Evolutionary conservation across 805 yeast genomes (phyloP), one percentile per base, ranked within the genome.

Genomic region (Lipomyces yamanashiensis): DNA sequence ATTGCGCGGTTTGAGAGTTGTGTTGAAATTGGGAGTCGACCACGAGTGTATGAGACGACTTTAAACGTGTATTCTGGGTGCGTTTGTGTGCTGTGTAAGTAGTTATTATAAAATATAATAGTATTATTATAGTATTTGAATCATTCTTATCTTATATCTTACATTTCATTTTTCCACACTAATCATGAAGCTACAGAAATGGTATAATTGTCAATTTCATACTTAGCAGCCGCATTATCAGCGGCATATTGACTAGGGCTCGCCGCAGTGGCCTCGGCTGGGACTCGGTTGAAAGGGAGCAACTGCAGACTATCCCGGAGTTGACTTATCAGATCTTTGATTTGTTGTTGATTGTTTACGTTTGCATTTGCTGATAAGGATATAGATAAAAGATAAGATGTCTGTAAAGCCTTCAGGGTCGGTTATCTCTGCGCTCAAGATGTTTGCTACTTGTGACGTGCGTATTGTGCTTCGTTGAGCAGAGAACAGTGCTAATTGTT

Each of bases 381-480:
- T 28, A 28, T 28, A 28, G 28, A 28, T 28, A 28, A 28, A 5
- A 28, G 28, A 5, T 2, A 28, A 28, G 28, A 57, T 57, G 55
- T 5, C 55, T 9, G 41, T 37, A 15, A 50, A 47, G 36, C 61
- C 64, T 1, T 51, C 64, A 33, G 61, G 54, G 15, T 21, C 61
- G 37, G 33, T 62, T 21, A 23, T 62, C 15, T 10, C 44, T 39
- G 65, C 62, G 41, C 52, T 62, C 45, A 57, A 43, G 41, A 13
- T 55, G 13, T 63, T 63, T 34, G 64, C 67, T 13, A 55, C 67
- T 6, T 63, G 67, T 52, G 67, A 63, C 43, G 67, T 60, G 53
- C 2, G 59, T 52, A 1, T 7, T 10, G 13, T 15, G 5, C 28
- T 36, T 10, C 12, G 7, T 6, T n/a, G 9, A n/a, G 15, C 47